A percentile compares a stretch with the other conserved stretches of the same genome.
These are phyloP conservation scores for Phylloporus scabripes DNA, from an alignment of 768 basidiomycete genomes.

Conservation along the genomic window DNA sequence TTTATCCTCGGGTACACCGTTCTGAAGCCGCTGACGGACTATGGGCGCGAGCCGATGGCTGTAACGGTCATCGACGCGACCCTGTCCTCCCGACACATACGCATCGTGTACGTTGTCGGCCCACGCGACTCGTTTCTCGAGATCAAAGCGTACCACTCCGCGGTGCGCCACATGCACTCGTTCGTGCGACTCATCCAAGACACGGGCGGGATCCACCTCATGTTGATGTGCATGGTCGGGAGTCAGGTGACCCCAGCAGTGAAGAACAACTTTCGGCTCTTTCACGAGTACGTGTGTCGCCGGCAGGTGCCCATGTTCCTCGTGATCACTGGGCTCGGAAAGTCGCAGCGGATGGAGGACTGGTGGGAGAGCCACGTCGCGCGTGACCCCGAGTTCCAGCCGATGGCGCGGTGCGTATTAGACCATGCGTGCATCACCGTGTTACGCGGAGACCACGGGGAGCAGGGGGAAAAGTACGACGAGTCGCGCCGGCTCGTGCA, in stretches of 20 bases:
- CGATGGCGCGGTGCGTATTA: conserved; percentile 4
- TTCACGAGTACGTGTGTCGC: conserved; percentile 35
- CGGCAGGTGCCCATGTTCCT: conserved; percentile 33
- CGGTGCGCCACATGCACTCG: conserved; percentile 21
- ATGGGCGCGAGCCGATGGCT: conserved; percentile 31
- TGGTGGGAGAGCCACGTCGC: conserved; percentile 29
- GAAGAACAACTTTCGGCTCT: conserved; percentile 34
- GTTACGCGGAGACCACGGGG: conserved; percentile 2
- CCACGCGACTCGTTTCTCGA: conserved; percentile 27
- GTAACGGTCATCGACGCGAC: conserved; percentile 21
- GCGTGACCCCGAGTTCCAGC: conserved; percentile 3
- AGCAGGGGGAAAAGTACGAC: not conserved
- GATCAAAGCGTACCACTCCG: conserved; percentile 11
- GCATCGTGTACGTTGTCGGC: conserved; percentile 28
- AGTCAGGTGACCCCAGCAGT: conserved; percentile 31
- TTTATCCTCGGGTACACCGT: conserved; percentile 15
- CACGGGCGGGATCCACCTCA: conserved; percentile 34
- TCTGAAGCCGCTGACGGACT: conserved; percentile 21
- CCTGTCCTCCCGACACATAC: conserved; percentile 14
- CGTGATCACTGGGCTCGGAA: conserved; percentile 36
- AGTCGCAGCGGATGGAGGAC: conserved; percentile 23
- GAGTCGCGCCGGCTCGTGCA: conserved; percentile 12
- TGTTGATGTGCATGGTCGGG: conserved; percentile 37
- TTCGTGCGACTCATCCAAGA: conserved; percentile 24
- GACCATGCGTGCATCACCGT: conserved; percentile 30